Conservation (phyloP, 768 basidiomycete species). For the Hygrocybe punicea region DNA sequence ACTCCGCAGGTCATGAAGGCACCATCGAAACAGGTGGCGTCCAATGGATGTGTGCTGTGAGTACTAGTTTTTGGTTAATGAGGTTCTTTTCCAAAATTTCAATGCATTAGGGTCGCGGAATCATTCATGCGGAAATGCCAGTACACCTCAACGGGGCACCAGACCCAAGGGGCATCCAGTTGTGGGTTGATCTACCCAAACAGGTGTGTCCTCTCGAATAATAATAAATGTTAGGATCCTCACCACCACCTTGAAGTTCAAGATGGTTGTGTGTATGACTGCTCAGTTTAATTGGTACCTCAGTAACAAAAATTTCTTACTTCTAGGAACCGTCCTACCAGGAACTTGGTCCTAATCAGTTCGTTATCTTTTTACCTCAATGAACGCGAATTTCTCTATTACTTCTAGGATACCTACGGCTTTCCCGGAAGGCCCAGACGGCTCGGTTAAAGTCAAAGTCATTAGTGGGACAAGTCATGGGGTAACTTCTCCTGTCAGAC, state of each 20-base stretch:
- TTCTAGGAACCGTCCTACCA: conserved; percentile 74
- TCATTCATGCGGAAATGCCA: conserved; percentile 89
- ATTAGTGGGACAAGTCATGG: conserved; percentile 89
- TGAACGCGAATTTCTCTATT: neutral
- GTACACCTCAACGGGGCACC: conserved; percentile 61
- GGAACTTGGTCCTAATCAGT: conserved; percentile 67
- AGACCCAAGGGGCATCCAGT: conserved; percentile 79
- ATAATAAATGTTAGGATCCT: conserved; percentile 10
- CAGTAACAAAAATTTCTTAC: neutral
- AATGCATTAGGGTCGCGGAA: conserved; percentile 53
- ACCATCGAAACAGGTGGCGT: conserved; percentile 78
- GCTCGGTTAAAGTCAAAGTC: conserved; percentile 70
- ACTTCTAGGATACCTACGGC: conserved; percentile 61
- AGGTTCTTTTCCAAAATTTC: neutral
- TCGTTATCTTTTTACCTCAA: conserved; percentile 16
- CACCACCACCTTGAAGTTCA: conserved; percentile 43
- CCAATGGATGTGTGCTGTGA: conserved; percentile 91
- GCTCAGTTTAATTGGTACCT: neutral
- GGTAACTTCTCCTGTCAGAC: conserved; percentile 81
- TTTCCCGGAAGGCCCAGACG: conserved; percentile 66
- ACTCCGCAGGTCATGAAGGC: conserved; percentile 83
- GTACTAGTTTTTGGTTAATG: conserved; percentile 19
- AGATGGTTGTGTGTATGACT: conserved; percentile 57
- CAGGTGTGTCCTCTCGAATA: conserved; percentile 37
- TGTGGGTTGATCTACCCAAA: conserved; percentile 83